Percentiles rank a stretch among this genome's conserved stretches.
These are phyloP conservation scores for Suhomyces anneliseae DNA, from an alignment of 1,139 yeast species.

Conservation along the genomic window DNA sequence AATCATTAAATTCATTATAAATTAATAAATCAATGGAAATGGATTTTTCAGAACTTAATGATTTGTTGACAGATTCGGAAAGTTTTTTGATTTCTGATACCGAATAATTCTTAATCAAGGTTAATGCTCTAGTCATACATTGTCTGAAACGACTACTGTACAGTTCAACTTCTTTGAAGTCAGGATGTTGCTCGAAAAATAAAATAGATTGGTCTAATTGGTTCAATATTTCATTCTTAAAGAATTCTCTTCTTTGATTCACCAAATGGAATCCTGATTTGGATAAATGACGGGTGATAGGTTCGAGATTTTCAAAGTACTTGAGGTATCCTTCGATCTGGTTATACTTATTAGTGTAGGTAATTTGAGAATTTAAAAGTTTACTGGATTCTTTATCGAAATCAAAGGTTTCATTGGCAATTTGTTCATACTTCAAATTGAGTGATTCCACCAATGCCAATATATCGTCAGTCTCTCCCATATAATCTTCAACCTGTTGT, in stretches of 20 bases:
- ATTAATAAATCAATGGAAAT: slow-evolving; percentile 27
- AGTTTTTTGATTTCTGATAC: slow-evolving; percentile 52
- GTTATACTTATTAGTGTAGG: slow-evolving; percentile 43
- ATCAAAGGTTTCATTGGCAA: slow-evolving; percentile 58
- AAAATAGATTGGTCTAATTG: slow-evolving; percentile 57
- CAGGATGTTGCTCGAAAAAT: slow-evolving; percentile 38
- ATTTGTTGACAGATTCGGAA: slow-evolving; percentile 41
- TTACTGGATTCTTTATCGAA: slow-evolving; percentile 61
- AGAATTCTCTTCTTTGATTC: slow-evolving; percentile 37
- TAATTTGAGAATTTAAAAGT: slow-evolving; percentile 51
- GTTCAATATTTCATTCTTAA: slow-evolving; percentile 39
- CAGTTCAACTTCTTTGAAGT: slow-evolving; percentile 67
- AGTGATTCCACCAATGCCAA: slow-evolving; percentile 44
- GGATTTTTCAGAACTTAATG: slow-evolving; percentile 15
- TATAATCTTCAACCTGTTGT: slow-evolving; percentile 35
- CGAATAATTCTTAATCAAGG: slow-evolving; percentile 70
- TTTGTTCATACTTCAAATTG: slow-evolving; percentile 52
- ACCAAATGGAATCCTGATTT: slow-evolving; percentile 64
- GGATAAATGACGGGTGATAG: slow-evolving; percentile 66
- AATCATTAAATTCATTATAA: slow-evolving; percentile 56
- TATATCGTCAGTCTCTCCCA: slow-evolving; percentile 43
- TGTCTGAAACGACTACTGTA: slow-evolving; percentile 77
- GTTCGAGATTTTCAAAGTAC: slow-evolving; percentile 69
- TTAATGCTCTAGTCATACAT: slow-evolving; percentile 79
- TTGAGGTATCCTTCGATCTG: slow-evolving; percentile 55